These are phyloP conservation scores for Colletotrichum aenigma DNA, from an alignment of 2,329 filamentous ascomycete species.

Conservation along the genomic window DNA sequence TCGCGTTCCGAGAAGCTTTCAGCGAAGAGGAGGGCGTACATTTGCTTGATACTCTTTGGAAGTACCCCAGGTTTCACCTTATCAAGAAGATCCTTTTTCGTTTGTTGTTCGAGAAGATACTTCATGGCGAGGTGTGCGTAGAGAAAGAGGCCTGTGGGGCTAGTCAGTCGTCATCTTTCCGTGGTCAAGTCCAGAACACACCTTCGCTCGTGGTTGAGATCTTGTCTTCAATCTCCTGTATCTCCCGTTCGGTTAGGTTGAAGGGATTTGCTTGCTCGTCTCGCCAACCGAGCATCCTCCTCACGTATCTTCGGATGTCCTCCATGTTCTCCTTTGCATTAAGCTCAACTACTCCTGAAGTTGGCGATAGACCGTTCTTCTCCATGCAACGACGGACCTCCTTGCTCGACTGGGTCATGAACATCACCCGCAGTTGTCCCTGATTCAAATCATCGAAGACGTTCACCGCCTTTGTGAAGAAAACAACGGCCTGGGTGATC, in stretches of 20 bases:
- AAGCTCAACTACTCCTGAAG: conserved; percentile 29
- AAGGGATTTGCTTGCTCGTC: too few species aligned
- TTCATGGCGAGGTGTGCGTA: conserved; percentile 34
- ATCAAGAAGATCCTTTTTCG: too few species aligned
- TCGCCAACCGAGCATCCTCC: too few species aligned
- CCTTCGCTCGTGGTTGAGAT: conserved; percentile 11
- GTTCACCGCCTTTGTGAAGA: too few species aligned
- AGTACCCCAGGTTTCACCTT: conserved; percentile 23
- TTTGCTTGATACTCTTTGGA: not conserved
- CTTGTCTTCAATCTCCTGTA: not conserved
- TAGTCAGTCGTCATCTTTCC: not conserved
- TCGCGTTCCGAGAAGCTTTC: too few species aligned
- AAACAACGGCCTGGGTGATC: conserved; percentile 29
- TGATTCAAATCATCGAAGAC: too few species aligned
- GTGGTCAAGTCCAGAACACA: too few species aligned
- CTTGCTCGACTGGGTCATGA: conserved; percentile 33
- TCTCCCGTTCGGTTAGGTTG: not conserved
- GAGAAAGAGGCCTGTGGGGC: conserved; percentile 1
- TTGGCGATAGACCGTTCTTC: conserved; percentile 20
- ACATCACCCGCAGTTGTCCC: conserved; percentile 30
- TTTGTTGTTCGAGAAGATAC: conserved; percentile 26
- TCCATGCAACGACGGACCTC: conserved; percentile 30
- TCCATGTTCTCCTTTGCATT: conserved; percentile 22
- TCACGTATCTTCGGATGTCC: conserved; percentile 12
- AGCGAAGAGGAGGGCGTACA: not conserved